Evolutionary conservation across 2,329 filamentous ascomycete genomes (phyloP).

Genomic region (Rachicladosporium sp.): DNA sequence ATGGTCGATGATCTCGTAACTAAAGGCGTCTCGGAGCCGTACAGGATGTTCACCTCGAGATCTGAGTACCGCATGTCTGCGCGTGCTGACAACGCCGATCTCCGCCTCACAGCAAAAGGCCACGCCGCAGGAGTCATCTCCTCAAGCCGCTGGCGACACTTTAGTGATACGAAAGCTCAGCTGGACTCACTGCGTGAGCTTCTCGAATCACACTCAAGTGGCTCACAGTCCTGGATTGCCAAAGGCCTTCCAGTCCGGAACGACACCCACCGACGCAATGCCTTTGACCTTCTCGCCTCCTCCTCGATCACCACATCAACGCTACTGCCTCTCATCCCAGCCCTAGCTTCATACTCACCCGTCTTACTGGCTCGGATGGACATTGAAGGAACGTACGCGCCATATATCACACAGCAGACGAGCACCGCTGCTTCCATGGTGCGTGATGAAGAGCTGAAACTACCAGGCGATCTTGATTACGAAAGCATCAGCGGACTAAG

Average conservation of each 20-base stretch:
- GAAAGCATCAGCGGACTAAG: conserved; percentile 60
- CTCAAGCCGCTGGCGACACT: conserved; percentile 65
- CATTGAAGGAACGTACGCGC: conserved; percentile 76
- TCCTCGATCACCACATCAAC: conserved; percentile 46
- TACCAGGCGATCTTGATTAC: conserved; percentile 71
- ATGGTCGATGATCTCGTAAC: conserved; percentile 98
- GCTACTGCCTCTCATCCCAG: conserved; percentile 46
- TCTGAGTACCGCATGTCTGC: conserved; percentile 92
- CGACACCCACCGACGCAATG: conserved; percentile 56
- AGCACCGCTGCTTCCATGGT: conserved; percentile 54
- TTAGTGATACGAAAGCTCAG: conserved; percentile 51
- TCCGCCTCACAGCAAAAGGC: conserved; percentile 69
- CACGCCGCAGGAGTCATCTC: conserved; percentile 64
- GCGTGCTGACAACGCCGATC: conserved; percentile 86
- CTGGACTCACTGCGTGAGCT: conserved; percentile 53
- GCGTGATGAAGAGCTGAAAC: conserved; percentile 60
- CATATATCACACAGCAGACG: conserved; percentile 66
- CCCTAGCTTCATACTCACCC: conserved; percentile 41
- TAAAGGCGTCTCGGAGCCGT: conserved; percentile 92
- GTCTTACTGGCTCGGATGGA: conserved; percentile 57
- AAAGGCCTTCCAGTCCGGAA: conserved; percentile 57
- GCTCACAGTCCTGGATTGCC: conserved; percentile 53
- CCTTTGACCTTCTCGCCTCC: conserved; percentile 67
- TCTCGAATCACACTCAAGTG: conserved; percentile 47
- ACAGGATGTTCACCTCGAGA: conserved; percentile 94